Conservation (phyloP, 2,329 filamentous ascomycete genomes). For the Plectosphaerella sp. region DNA sequence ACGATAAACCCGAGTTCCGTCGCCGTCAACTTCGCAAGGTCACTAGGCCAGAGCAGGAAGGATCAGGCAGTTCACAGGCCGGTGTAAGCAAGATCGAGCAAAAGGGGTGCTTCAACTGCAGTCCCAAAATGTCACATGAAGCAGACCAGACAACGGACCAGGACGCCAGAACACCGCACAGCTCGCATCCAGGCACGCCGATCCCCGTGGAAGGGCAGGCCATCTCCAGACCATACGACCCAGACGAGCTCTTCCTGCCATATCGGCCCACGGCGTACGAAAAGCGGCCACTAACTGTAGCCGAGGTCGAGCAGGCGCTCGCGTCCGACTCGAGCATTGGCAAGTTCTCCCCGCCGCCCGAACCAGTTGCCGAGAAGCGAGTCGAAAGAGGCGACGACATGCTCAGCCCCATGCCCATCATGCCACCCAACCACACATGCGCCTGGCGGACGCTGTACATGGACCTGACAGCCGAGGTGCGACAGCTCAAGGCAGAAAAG, state of each 20-base stretch:
- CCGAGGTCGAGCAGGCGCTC: not conserved
- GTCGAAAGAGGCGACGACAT: conserved; percentile 12
- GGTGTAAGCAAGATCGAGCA: not conserved
- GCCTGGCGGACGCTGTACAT: conserved; percentile 37
- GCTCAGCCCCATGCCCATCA: conserved; percentile 26
- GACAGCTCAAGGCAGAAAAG: conserved; percentile 34
- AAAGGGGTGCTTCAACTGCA: not conserved
- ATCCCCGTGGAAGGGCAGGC: not conserved
- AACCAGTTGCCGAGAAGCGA: not conserved
- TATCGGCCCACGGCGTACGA: not conserved
- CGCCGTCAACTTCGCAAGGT: conserved; percentile 2
- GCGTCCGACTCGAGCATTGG: not conserved
- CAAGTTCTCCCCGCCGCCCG: not conserved
- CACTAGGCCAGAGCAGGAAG: not conserved
- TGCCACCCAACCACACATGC: conserved; percentile 34
- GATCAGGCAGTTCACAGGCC: not conserved
- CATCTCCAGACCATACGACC: not conserved
- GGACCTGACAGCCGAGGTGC: conserved; percentile 33
- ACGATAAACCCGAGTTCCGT: not conserved
- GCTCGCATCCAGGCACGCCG: not conserved
- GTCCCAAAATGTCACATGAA: not conserved
- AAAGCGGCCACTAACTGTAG: not conserved
- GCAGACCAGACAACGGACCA: too few species aligned
- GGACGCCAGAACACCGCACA: not conserved
- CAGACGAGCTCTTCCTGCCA: not conserved